Base-by-base conservation (phyloP, 2,329 filamentous ascomycete species). In the Salinomyces thailandicus region DNA sequence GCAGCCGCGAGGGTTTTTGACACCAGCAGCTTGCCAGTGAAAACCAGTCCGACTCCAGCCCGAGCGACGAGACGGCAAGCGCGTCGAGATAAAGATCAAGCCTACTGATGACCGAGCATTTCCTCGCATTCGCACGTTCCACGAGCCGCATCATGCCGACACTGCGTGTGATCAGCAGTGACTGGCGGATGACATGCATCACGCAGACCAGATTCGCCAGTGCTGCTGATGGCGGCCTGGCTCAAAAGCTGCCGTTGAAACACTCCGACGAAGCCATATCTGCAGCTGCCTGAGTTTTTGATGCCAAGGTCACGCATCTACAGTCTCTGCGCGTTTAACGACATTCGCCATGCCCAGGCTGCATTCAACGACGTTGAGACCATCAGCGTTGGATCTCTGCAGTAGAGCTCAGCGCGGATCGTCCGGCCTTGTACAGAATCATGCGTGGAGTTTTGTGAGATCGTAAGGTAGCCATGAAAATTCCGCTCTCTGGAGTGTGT, bases 121-220 rank as follows among this genome's bases (percentile, higher is more conserved):
- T 9, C 16, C 43, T 28, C 16, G 49, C 14, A 46, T 37, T 38
- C 29, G 62, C 30, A 52, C 51, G 35, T 65, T 64, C 44, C 61
- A 67, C 37, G 52, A 59, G 35, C 42, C 64, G n/a, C 42, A 45
- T 13, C 52, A 60, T 16, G 54, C 62, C 13, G 41, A 20, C 4
- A 12, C 20, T 6, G 43, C 49, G 5, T 26, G 37, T 38, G 14
- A 33, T 36, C 30, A 35, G 46, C 5, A 14, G 31, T 4, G 35
- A 36, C 3, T 46, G 35, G 41, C 3, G 6, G 3, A 27, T 35
- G 2, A 13, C 15, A 3, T 43, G 40, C 39, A 41, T 51, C 13
- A 31, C 33, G 8, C 45, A 49, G 24, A 35, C 35, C 22, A 46
- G 49, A 19, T 53, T 41, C 27, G 47, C 44, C 8, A 37, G 35